These are phyloP conservation scores for Marasmius fiardii DNA, from an alignment of 1,284 basidiomycete species.

Conservation along the genomic window DNA sequence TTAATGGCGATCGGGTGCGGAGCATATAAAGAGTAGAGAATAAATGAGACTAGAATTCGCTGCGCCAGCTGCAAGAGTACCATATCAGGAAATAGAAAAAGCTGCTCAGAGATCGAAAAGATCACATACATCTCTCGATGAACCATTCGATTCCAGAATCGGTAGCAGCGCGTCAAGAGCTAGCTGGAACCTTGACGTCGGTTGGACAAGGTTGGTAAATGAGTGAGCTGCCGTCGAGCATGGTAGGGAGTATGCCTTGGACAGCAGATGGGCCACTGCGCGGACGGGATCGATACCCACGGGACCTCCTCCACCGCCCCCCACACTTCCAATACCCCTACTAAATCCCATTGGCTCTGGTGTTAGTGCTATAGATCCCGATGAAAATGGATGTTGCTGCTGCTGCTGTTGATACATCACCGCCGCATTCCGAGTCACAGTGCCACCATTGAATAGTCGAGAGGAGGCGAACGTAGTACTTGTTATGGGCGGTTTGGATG, in stretches of 20 bases:
- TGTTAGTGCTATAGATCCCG: background rate
- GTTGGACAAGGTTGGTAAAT: constrained; percentile 68
- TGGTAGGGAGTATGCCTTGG: constrained; percentile 59
- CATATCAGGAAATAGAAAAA: background rate
- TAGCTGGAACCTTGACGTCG: constrained; percentile 68
- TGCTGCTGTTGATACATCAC: constrained; percentile 3
- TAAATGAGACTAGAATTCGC: constrained; percentile 72
- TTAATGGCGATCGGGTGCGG: constrained; percentile 73
- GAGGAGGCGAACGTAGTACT: background rate
- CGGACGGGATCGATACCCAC: constrained; percentile 7
- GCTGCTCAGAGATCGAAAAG: background rate
- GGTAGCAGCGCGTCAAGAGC: constrained; percentile 75
- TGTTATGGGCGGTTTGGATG: background rate
- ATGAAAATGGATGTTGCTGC: background rate
- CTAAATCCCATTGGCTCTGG: background rate
- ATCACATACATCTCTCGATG: constrained; percentile 44
- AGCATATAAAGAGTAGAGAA: constrained; percentile 72
- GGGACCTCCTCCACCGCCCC: background rate
- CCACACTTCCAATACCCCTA: background rate
- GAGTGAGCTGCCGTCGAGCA: constrained; percentile 72
- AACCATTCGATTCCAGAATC: constrained; percentile 49
- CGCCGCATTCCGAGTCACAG: background rate
- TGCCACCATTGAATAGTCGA: background rate
- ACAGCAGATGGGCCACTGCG: constrained; percentile 58
- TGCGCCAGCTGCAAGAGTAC: constrained; percentile 59